phyloP scores from a whole-genome alignment of 768 basidiomycete genomes.

The Terana coerulea region DNA sequence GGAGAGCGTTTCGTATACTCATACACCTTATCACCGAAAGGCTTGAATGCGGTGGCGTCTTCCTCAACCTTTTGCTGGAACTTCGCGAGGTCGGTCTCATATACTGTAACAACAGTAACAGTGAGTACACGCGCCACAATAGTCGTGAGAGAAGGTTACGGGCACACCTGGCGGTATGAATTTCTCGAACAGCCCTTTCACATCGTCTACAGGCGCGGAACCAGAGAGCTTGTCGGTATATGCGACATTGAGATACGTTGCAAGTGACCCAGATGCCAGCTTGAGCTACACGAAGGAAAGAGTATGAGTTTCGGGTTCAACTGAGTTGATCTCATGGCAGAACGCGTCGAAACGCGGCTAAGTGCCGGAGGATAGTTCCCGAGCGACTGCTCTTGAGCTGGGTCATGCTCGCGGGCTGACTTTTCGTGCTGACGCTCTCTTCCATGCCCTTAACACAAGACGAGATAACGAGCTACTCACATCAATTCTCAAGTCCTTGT shows the following conservation, averaged over 20 bases:
- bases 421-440: background rate
- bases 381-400: no score
- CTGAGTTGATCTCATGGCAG: no score
- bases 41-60: constrained; percentile 77
- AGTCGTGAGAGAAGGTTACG: background rate
- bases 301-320: background rate
- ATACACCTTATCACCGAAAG: constrained; percentile 70
- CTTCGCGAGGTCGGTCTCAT: constrained; percentile 58
- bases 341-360: no score
- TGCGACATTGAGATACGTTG: constrained; percentile 66
- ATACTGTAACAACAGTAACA: constrained; percentile 43
- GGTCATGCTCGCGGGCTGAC: no score
- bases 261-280: constrained; percentile 85
- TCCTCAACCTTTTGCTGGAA: constrained; percentile 71
- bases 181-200: constrained; percentile 68
- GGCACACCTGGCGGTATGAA: constrained; percentile 74
- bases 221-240: constrained; percentile 64
- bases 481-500: constrained; percentile 77
- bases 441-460: background rate
- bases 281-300: constrained; percentile 59
- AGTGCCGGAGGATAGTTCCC: no score
- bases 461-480: constrained; percentile 37
- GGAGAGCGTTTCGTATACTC: constrained; percentile 70
- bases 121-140: background rate
- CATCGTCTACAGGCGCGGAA: constrained; percentile 78